These are phyloP conservation scores for Barbatosphaeria neglecta DNA, from an alignment of 495 filamentous ascomycete species.

Conservation along the genomic window DNA sequence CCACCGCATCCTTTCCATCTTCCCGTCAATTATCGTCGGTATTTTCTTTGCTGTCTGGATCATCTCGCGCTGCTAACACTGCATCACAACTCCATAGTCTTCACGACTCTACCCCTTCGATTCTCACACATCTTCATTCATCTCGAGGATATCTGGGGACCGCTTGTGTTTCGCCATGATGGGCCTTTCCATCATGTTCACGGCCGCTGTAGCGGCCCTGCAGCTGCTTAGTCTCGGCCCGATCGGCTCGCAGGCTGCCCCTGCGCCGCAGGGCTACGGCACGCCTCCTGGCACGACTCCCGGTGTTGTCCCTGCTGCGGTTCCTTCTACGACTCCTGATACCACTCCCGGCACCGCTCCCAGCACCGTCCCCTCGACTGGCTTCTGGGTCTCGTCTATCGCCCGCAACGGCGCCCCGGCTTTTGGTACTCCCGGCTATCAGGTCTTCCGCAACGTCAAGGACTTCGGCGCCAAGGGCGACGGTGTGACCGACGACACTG, in stretches of 20 bases:
- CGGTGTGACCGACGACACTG: conserved; percentile 73
- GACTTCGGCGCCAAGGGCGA: conserved; percentile 57
- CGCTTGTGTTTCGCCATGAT: conserved; percentile 33
- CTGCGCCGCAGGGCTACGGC: conserved; percentile 8
- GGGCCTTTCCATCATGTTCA: conserved; percentile 26
- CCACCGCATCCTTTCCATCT: not conserved
- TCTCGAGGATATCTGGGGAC: conserved; percentile 12
- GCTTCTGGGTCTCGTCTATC: conserved; percentile 69
- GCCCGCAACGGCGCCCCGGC: conserved; percentile 56
- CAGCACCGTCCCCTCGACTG: too few species aligned
- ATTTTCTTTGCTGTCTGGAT: not conserved
- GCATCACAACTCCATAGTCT: conserved; percentile 1
- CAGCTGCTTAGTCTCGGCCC: conserved; percentile 19
- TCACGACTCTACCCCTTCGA: conserved; percentile 2
- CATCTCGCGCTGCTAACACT: not conserved
- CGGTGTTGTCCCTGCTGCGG: too few species aligned
- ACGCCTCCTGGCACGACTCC: conserved; percentile 2
- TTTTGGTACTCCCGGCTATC: conserved; percentile 48
- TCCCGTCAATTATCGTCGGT: not conserved
- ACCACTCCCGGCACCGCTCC: conserved; percentile 8
- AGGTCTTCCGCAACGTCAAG: conserved; percentile 79
- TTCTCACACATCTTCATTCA: conserved; percentile 2
- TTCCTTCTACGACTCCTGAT: too few species aligned
- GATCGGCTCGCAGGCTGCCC: too few species aligned
- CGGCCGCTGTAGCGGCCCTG: conserved; percentile 21